phyloP scores from a whole-genome alignment of 2,329 filamentous ascomycete genomes.

The Monilinia vaccinii-corymbosi region DNA sequence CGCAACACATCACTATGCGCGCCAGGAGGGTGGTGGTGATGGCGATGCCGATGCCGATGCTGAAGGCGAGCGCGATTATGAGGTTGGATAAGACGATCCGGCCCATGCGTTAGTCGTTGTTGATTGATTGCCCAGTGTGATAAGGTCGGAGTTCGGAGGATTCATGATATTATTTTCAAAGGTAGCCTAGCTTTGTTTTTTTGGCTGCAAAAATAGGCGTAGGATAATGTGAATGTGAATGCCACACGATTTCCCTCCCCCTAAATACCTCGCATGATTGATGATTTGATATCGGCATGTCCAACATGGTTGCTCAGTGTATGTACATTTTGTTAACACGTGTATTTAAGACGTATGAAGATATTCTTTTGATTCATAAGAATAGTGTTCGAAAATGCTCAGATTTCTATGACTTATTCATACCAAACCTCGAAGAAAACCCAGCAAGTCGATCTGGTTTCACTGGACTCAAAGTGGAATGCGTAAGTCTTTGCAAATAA shows the following conservation, averaged over 20 bases:
- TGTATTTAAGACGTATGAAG: background rate
- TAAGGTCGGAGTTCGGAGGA: slow-evolving; percentile 11
- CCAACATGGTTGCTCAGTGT: background rate
- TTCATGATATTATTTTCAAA: background rate
- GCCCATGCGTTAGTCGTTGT: background rate
- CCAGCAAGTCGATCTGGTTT: slow-evolving; percentile 58
- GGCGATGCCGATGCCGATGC: slow-evolving; percentile 36
- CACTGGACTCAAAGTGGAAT: slow-evolving; percentile 48
- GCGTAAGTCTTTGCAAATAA: slow-evolving; percentile 45
- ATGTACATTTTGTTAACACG: background rate
- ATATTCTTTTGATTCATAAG: background rate
- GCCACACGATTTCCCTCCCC: background rate
- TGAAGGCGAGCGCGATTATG: slow-evolving; percentile 37
- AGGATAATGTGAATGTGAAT: slow-evolving; percentile 6
- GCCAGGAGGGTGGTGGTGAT: slow-evolving; percentile 34
- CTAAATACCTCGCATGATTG: background rate
- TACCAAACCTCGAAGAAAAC: slow-evolving; percentile 67
- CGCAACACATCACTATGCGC: slow-evolving; percentile 30
- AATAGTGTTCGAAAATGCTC: background rate
- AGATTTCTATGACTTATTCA: slow-evolving; percentile 35
- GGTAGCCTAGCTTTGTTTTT: slow-evolving; percentile 3
- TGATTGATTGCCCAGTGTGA: background rate
- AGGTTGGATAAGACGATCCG: slow-evolving; percentile 26
- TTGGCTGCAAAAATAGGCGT: slow-evolving; percentile 4
- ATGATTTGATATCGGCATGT: background rate